phyloP scores from a whole-genome alignment of 352 stramenopile genomes.

The Globisporangium perplexum region DNA sequence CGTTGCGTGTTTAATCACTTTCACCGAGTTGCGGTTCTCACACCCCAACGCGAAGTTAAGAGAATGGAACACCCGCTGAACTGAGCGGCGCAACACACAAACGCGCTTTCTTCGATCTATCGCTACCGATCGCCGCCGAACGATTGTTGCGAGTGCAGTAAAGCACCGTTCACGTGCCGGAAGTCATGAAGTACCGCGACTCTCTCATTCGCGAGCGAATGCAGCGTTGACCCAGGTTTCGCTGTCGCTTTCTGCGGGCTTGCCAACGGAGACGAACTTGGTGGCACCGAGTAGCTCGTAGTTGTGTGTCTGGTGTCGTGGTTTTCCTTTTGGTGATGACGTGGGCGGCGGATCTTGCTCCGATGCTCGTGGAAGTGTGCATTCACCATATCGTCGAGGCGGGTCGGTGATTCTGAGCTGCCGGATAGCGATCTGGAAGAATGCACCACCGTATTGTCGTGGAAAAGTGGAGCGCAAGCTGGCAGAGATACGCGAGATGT shows the following conservation, averaged over 20 bases:
- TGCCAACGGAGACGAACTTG: not conserved
- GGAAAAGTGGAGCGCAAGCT: conserved; percentile 11
- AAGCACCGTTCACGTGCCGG: conserved; percentile 27
- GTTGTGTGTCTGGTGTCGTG: too few species aligned
- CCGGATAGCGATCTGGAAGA: not conserved
- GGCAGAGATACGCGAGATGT: conserved; percentile 18
- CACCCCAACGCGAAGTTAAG: too few species aligned
- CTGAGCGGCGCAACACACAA: too few species aligned
- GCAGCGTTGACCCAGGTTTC: not conserved
- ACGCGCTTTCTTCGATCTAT: too few species aligned
- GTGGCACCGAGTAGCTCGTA: not conserved
- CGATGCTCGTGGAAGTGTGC: conserved; percentile 29
- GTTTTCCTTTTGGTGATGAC: conserved; percentile 1
- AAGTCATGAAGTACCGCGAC: conserved; percentile 49
- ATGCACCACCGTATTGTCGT: not conserved
- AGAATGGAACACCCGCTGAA: too few species aligned
- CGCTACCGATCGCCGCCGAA: conserved; percentile 7
- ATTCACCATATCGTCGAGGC: conserved; percentile 36
- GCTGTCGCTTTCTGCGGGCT: not conserved
- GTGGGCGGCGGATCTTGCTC: conserved; percentile 19
- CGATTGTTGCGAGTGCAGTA: conserved; percentile 32
- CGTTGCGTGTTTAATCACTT: too few species aligned
- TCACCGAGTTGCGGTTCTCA: too few species aligned
- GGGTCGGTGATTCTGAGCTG: conserved; percentile 4
- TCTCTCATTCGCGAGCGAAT: conserved; percentile 11